Base-by-base conservation (phyloP, 441 rosid species). In the Isatis lusitanica region DNA sequence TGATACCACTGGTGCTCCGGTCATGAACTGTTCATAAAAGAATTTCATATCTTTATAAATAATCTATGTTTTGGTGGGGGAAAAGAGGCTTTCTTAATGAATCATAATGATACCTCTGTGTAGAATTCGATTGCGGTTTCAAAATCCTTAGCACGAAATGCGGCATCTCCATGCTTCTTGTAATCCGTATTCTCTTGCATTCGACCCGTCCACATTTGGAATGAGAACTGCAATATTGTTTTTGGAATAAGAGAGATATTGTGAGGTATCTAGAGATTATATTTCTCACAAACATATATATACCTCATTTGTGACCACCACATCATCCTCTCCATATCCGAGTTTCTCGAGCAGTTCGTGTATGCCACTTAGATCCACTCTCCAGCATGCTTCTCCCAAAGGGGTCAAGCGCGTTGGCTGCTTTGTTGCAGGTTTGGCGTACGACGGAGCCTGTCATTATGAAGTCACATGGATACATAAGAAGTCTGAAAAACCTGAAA, bases 291-390 rank as follows among this genome's bases (percentile, higher is more conserved):
- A 69, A 63, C 18, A 15, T 12, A 68, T 82, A 69, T 82, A 69
- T 31, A 91, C 99, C 92, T 94, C 99, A 78, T 83, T 90, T 62
- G 90, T 88, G 71, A 85, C 81, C 48, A 91, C 81, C 42, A 90
- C 94, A 73, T 87, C 98, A 61, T 94, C 99, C 73, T 94, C 98
- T 70, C 85, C 92, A 77, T 92, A 94, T 69, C 98, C 98, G 24
- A 80, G 75, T 78, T 86, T 87, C 81, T 94, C 98, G 35, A 94
- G 82, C 51, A 90, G 80, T 83, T 92, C 96, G 51, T 90, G 96
- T 78, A 94, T 86, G 58, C 89, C 93, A 73, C 90, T 89, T 61
- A 94, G 85, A 82, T 94, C 98, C 79, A 87, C 17, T 82, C 92
- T 86, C 21, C 82, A 86, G 76, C 96, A 92, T 66, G 97, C 93